Percentiles rank a stretch among this genome's conserved stretches.
Conservation (phyloP, 345 rosid genomes). For the Fremontodendron californicum region DNA sequence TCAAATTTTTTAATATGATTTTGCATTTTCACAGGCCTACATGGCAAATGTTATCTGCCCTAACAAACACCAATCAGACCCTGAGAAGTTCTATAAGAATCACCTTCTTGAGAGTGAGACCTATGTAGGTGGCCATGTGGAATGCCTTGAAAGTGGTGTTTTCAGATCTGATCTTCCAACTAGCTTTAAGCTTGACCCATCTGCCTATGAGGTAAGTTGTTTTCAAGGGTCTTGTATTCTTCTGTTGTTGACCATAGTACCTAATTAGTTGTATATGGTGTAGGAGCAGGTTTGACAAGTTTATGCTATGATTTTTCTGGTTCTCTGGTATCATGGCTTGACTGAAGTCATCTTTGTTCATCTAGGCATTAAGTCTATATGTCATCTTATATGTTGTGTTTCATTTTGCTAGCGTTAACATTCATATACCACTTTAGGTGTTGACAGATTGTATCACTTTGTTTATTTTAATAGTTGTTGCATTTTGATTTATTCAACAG, state of each 20-base stretch:
- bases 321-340: not conserved
- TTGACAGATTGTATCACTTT: not conserved
- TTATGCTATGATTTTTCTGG: not conserved
- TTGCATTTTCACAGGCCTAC: constrained; percentile 55
- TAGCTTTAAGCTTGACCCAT: constrained; percentile 77
- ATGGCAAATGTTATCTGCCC: constrained; percentile 95
- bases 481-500: not conserved
- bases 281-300: not conserved
- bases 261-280: not conserved
- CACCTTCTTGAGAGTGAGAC: constrained; percentile 98
- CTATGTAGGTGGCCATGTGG: constrained; percentile 96
- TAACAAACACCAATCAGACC: constrained; percentile 88
- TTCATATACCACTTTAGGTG: not conserved
- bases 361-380: not conserved
- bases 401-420: not conserved
- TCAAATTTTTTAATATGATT: not conserved
- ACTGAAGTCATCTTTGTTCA: not conserved
- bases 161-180: constrained; percentile 96
- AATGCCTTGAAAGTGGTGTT: constrained; percentile 99
- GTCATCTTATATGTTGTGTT: not conserved
- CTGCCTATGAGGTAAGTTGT: constrained; percentile 68
- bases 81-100: constrained; percentile 71
- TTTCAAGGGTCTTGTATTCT: constrained; percentile 13
- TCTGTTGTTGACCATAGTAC: not conserved
- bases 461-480: not conserved